These are phyloP conservation scores for Erigeron canadensis DNA, from an alignment of 129 eudicot species.

Conservation along the genomic window DNA sequence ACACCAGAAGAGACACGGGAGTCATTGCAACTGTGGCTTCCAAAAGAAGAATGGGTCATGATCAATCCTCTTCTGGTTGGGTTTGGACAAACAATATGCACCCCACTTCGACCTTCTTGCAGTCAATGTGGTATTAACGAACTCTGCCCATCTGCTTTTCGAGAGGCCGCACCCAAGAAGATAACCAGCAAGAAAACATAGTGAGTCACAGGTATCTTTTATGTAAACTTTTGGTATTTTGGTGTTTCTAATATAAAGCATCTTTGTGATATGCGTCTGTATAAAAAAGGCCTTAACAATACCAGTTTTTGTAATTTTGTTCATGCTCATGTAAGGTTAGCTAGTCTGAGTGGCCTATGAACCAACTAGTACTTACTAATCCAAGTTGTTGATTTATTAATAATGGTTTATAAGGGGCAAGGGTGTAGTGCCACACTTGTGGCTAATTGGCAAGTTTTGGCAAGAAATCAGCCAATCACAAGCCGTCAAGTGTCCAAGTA, in stretches of 20 bases:
- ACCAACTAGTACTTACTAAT: constrained; percentile 1
- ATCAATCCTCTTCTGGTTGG: constrained; percentile 98
- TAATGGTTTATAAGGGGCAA: not conserved
- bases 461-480: too few relatives aligned
- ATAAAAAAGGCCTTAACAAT: constrained; percentile 6
- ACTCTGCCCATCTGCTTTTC: constrained; percentile 69
- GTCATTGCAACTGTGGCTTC: constrained; percentile 82
- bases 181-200: constrained; percentile 1
- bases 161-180: constrained; percentile 62
- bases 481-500: too few relatives aligned
- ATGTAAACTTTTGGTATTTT: constrained; percentile 3
- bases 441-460: too few relatives aligned
- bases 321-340: not conserved
- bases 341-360: not conserved
- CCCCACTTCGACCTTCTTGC: constrained; percentile 55
- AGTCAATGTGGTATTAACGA: constrained; percentile 48
- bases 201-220: constrained; percentile 13
- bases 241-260: not conserved
- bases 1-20: constrained; percentile 83
- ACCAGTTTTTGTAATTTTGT: not conserved
- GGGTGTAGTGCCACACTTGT: too few relatives aligned
- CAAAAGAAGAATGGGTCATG: constrained; percentile 92
- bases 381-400: not conserved
- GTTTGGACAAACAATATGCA: constrained; percentile 91
- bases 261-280: constrained; percentile 5